phyloP scores from a whole-genome alignment of 345 rosid species.

The Lenwebbia sp. region DNA sequence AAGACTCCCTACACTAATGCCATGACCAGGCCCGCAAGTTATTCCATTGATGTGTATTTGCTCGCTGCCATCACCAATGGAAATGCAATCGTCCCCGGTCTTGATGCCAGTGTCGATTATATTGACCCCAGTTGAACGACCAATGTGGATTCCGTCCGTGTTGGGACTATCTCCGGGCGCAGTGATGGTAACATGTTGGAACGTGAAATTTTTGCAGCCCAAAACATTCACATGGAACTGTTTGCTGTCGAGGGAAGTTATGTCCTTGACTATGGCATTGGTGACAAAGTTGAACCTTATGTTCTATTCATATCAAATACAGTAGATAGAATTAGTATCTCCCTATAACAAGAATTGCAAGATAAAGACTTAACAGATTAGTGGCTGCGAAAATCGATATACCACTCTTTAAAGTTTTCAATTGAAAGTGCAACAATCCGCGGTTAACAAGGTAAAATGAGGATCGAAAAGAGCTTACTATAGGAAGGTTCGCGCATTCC shows the following conservation, averaged over 20 bases:
- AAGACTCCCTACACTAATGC: conserved; percentile 54
- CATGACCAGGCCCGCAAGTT: conserved; percentile 65
- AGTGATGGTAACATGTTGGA: conserved; percentile 13
- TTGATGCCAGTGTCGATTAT: conserved; percentile 19
- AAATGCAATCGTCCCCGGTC: conserved; percentile 65
- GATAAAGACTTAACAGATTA: neutral
- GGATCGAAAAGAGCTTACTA: conserved; percentile 16
- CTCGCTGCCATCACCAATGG: conserved; percentile 39
- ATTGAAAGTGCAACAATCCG: neutral
- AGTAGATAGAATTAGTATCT: neutral
- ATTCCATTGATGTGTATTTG: conserved; percentile 15
- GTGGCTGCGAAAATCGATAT: neutral
- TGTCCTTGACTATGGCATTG: conserved; percentile 9
- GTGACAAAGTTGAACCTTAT: conserved; percentile 30
- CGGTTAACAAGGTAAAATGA: neutral
- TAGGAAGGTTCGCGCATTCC: conserved; percentile 23
- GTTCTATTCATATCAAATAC: conserved; percentile 16
- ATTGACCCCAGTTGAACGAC: conserved; percentile 20
- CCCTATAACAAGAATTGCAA: neutral
- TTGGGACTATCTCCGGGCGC: conserved; percentile 40
- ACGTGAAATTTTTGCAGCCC: conserved; percentile 28
- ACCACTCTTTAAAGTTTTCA: neutral
- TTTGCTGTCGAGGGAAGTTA: conserved; percentile 33
- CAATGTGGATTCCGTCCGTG: conserved; percentile 70
- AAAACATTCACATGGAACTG: conserved; percentile 40